Evolutionary conservation across 2,329 filamentous ascomycete genomes (phyloP), one percentile per base, ranked within the genome.

Genomic region (Aureobasidium sp.): DNA sequence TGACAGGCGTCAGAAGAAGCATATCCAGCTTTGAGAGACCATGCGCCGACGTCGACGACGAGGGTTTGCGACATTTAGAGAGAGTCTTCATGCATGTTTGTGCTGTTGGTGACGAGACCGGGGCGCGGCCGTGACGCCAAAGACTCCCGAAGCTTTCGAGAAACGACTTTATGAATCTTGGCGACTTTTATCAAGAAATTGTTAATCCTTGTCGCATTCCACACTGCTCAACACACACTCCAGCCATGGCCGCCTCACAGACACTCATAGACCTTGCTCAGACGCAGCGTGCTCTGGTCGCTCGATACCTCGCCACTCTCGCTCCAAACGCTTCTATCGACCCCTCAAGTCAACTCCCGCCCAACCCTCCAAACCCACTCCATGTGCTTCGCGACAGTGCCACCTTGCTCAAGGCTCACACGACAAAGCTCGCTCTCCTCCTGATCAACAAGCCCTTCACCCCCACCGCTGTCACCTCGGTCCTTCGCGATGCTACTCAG

Each of bases 31-130:
- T 99, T 99, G 73, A 99, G 83, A 7, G 87, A 92, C 75, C 90
- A 88, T 47, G 88, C 92, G 72, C 94, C 94, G 78, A 97, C 97
- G 78, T 99, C 94, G 70, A 99, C 81, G 49, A 99, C 82, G 16
- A 55, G 52, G 37, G 37, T 55, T 32, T 7, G 39, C 52, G 52
- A 55, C 52, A 55, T 55, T 55, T 54, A 54, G 39, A 55, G 52
- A 27, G 52, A 55, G 37, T 44, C 39, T 42, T 30, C 10, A 39
- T 54, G 25, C 52, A 54, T 54, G 37, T 44, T 55, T n/a, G 34
- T 50, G 30, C 29, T 50, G n/a, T 10, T 30, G 3, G 30, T 50
- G 47, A 34, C 47, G 47, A 50, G 45, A 32, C 11, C 25, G 44
- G 15, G 29, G 16, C 15, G 45, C 21, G 29, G 11, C 27, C 16